Percentiles rank a stretch among this genome's conserved stretches.
These are phyloP conservation scores for Debaryomyces sp. DNA, from an alignment of 1,139 yeast species.

Conservation along the genomic window DNA sequence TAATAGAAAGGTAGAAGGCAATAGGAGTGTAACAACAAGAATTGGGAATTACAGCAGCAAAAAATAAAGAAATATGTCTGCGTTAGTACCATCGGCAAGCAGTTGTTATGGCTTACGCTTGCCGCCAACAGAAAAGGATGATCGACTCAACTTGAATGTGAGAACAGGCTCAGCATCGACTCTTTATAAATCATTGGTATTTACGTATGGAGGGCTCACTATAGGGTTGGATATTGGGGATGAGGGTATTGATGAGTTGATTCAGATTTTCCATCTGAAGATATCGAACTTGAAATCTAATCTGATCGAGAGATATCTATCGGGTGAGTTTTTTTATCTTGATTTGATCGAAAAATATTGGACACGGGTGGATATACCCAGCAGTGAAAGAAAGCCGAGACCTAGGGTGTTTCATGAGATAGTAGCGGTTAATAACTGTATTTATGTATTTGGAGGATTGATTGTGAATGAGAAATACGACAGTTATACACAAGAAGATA, in stretches of 20 bases:
- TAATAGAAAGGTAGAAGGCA: neutral
- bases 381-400: conserved; percentile 35
- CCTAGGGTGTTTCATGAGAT: conserved; percentile 66
- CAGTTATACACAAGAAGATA: neutral
- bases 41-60: neutral
- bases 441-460: conserved; percentile 69
- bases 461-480: conserved; percentile 22
- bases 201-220: conserved; percentile 71
- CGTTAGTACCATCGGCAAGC: conserved; percentile 52
- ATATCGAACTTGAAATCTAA: conserved; percentile 27
- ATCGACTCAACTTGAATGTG: conserved; percentile 51
- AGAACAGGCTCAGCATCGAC: conserved; percentile 70
- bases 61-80: conserved; percentile 32
- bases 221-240: conserved; percentile 53
- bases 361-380: conserved; percentile 39
- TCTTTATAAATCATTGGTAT: conserved; percentile 58
- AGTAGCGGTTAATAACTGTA: conserved; percentile 46
- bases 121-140: conserved; percentile 51
- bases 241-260: conserved; percentile 35
- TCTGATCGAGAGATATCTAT: conserved; percentile 47
- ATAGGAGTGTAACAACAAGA: neutral
- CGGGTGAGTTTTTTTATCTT: conserved; percentile 58
- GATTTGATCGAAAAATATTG: conserved; percentile 61
- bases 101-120: conserved; percentile 49
- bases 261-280: conserved; percentile 30